These are phyloP conservation scores for Tuber melanosporum DNA, from an alignment of 495 filamentous ascomycete genomes.

Conservation along the genomic window DNA sequence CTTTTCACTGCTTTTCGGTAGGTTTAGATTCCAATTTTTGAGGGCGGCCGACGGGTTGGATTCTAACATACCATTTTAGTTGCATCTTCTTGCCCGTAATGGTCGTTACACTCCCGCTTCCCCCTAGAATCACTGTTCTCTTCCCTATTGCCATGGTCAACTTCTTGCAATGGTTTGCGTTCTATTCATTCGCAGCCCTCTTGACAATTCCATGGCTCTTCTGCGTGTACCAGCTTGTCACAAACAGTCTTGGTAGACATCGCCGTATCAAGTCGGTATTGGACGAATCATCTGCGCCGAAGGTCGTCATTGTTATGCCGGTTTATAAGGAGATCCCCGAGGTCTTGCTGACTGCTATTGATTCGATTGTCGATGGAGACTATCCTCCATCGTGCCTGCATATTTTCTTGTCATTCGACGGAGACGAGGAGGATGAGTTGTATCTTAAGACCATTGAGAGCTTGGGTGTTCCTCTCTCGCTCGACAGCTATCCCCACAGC, in stretches of 20 bases:
- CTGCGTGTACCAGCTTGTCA: slow-evolving; percentile 84
- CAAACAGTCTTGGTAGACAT: slow-evolving; percentile 70
- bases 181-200: slow-evolving; percentile 84
- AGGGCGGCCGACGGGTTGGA: slow-evolving; percentile 10
- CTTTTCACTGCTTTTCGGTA: slow-evolving; percentile 72
- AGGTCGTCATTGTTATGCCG: slow-evolving; percentile 95
- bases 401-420: slow-evolving; percentile 94
- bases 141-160: slow-evolving; percentile 62
- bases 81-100: slow-evolving; percentile 86
- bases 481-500: slow-evolving; percentile 75
- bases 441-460: slow-evolving; percentile 84
- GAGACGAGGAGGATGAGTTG: slow-evolving; percentile 76
- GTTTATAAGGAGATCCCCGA: slow-evolving; percentile 90
- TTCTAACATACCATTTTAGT: slow-evolving; percentile 46
- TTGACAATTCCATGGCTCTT: slow-evolving; percentile 87
- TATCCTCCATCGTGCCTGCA: slow-evolving; percentile 92
- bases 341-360: slow-evolving; percentile 77
- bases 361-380: slow-evolving; percentile 90
- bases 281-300: slow-evolving; percentile 79
- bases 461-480: slow-evolving; percentile 72
- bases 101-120: slow-evolving; percentile 87
- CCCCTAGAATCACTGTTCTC: slow-evolving; percentile 58
- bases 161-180: slow-evolving; percentile 89
- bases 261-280: slow-evolving; percentile 77
- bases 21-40: slow-evolving; percentile 22